These are phyloP conservation scores for Hibiscus syriacus DNA, from an alignment of 345 rosid genomes.

Conservation along the genomic window DNA sequence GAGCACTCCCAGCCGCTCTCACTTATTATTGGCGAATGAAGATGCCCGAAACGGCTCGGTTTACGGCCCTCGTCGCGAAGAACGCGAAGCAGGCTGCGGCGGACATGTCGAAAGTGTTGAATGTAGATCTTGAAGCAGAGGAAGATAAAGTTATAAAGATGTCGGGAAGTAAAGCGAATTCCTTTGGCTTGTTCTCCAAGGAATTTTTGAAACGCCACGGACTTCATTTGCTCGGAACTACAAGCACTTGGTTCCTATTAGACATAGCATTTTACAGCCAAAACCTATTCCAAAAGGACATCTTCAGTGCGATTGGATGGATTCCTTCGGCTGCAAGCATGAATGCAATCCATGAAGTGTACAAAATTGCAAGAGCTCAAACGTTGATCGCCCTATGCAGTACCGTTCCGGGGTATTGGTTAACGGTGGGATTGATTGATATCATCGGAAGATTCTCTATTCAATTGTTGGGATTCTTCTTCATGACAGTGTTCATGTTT, in stretches of 20 bases:
- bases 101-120: constrained; percentile 46
- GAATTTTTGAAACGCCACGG: constrained; percentile 34
- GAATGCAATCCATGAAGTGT: constrained; percentile 52
- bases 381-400: constrained; percentile 57
- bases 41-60: constrained; percentile 43
- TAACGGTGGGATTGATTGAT: constrained; percentile 54
- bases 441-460: constrained; percentile 49
- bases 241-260: constrained; percentile 40
- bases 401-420: constrained; percentile 72
- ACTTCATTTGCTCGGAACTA: constrained; percentile 27
- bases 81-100: constrained; percentile 35
- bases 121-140: constrained; percentile 33
- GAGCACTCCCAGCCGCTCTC: constrained; percentile 28
- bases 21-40: constrained; percentile 46
- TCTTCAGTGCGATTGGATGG: constrained; percentile 54
- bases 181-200: constrained; percentile 29
- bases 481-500: neutral
- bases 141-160: constrained; percentile 14
- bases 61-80: constrained; percentile 41
- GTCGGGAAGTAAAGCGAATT: neutral
- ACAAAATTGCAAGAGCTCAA: constrained; percentile 47
- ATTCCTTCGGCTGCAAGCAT: constrained; percentile 36
- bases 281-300: constrained; percentile 12
- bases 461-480: constrained; percentile 47
- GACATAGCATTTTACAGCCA: constrained; percentile 43